These are phyloP conservation scores for Hypoxylon cercidicola DNA, from an alignment of 495 filamentous ascomycete species.

Conservation along the genomic window DNA sequence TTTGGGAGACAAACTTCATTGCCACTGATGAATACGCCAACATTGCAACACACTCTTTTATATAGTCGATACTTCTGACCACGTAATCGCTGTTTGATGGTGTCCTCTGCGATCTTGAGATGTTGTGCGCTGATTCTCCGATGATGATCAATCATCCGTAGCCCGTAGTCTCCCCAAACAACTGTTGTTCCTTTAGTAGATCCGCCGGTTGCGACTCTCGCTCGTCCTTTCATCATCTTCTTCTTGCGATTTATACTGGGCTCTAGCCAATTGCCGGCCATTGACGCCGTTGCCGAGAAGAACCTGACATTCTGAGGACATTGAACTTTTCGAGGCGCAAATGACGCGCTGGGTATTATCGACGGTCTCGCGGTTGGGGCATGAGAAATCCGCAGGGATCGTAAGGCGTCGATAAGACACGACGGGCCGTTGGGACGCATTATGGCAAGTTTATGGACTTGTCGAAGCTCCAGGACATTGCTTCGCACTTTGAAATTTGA, in stretches of 20 bases:
- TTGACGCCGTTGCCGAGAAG: slow-evolving; percentile 77
- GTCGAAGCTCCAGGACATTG: slow-evolving; percentile 9
- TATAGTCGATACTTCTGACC: slow-evolving; percentile 94
- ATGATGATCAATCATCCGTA: slow-evolving; percentile 94
- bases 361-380: slow-evolving; percentile 43
- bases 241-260: slow-evolving; percentile 77
- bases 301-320: slow-evolving; percentile 58
- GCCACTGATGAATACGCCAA: slow-evolving; percentile 93
- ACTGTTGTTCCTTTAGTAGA: slow-evolving; percentile 93
- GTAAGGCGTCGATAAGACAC: slow-evolving; percentile 55
- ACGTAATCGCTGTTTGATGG: slow-evolving; percentile 86
- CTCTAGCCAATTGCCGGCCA: slow-evolving; percentile 77
- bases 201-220: slow-evolving; percentile 88
- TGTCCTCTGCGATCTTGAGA: slow-evolving; percentile 88
- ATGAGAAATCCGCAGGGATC: slow-evolving; percentile 54
- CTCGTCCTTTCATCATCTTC: slow-evolving; percentile 91
- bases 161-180: slow-evolving; percentile 93
- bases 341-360: slow-evolving; percentile 43
- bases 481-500: slow-evolving; percentile 23
- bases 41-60: slow-evolving; percentile 87
- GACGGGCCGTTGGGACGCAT: slow-evolving; percentile 55
- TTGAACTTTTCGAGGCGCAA: slow-evolving; percentile 28
- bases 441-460: slow-evolving; percentile 21
- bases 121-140: slow-evolving; percentile 88
- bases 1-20: slow-evolving; percentile 73